Base-by-base conservation (phyloP, 371 early-diverging fungal genomes). In the Mucor velutinosus region DNA sequence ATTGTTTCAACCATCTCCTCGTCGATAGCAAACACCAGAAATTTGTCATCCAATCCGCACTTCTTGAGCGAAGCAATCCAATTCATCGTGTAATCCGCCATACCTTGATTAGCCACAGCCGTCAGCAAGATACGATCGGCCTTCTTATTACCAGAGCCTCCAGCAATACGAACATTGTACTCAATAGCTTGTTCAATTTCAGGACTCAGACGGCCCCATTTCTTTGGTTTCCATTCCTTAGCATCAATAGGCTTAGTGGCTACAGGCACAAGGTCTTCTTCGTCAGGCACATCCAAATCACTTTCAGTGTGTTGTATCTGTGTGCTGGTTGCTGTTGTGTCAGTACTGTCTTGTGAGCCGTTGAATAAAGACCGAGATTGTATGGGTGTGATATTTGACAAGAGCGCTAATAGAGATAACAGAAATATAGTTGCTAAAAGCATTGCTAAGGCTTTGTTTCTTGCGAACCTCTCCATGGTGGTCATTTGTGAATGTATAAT, bases 11-110 rank as follows among this genome's bases (percentile, higher is more conserved):
- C 76, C 62, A 78, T 61, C 4, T 49, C 69, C 14, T 76, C 58
- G 62, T 78, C 79, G 30, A 76, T 78, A 37, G 76, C 76, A 63
- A 78, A 78, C 1, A 78, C 74, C n/a, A 78, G 25, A 41, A 76
- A 78, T 23, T 76, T 73, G n/a, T 77, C 57, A 10, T 70, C 68
- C 43, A 74, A 45, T 35, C 69, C 69, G 23, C 66, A 65, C 7
- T 67, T 71, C 43, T 78, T 74, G 35, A 78, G 62, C 0, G 79
- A 78, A 7, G 51, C 71, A 32, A 78, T 76, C 79, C 79, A 78
- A 57, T 78, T 78, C 65, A 78, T 62, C 5, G 79, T 78, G 57
- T 78, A 78, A 21, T 78, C 79, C 17, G 66, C 72, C 79, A 78
- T 78, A 6, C 79, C 79, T 49, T 67, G 68, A 37, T 78, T 78